Conservation (phyloP, 2,329 filamentous ascomycete species). For the Sclerotiophoma versabilis region DNA sequence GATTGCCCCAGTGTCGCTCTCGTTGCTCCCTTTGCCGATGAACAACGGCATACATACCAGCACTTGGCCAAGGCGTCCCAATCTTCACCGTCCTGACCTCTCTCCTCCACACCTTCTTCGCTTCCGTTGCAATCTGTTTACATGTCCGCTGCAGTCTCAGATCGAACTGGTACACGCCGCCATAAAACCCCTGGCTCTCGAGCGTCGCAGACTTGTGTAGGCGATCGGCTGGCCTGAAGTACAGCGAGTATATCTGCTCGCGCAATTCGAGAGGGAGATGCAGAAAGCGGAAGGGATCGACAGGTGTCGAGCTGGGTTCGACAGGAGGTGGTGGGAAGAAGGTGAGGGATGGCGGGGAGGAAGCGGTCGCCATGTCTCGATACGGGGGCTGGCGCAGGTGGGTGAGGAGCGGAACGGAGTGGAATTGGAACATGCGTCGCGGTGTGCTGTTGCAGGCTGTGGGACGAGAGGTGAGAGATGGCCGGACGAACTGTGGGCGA, state of each 20-base stretch:
- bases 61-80: slow-evolving; percentile 56
- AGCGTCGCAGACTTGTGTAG: slow-evolving; percentile 17
- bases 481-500: background rate
- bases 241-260: slow-evolving; percentile 41
- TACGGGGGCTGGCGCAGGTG: slow-evolving; percentile 5
- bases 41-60: too few species aligned
- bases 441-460: background rate
- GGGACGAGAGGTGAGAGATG: background rate
- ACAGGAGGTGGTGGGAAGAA: background rate
- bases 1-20: background rate
- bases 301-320: background rate
- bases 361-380: slow-evolving; percentile 5
- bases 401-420: slow-evolving; percentile 5
- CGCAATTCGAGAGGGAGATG: slow-evolving; percentile 42
- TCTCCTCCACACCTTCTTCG: slow-evolving; percentile 56
- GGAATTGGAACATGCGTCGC: slow-evolving; percentile 14
- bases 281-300: slow-evolving; percentile 34
- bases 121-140: slow-evolving; percentile 57
- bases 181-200: slow-evolving; percentile 27
- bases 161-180: slow-evolving; percentile 41
- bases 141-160: slow-evolving; percentile 53
- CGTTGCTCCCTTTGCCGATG: too few species aligned
- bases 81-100: slow-evolving; percentile 58
- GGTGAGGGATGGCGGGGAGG: background rate
- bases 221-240: slow-evolving; percentile 37